phyloP scores from a whole-genome alignment of 345 rosid species.

The Trapa incisa region DNA sequence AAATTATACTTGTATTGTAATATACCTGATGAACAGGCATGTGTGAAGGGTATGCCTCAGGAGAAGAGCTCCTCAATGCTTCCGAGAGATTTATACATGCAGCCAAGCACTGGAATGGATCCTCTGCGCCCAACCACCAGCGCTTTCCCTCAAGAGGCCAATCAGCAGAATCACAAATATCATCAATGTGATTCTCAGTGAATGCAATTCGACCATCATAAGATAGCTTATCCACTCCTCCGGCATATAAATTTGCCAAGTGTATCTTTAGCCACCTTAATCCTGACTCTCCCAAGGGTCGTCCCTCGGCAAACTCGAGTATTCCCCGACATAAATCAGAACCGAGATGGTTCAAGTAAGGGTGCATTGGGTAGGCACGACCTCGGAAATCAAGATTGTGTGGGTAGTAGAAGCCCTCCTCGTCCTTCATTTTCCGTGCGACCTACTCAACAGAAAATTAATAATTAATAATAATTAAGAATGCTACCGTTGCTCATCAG shows the following conservation, averaged over 20 bases:
- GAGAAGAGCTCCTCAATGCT: slow-evolving; percentile 78
- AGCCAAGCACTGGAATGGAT: slow-evolving; percentile 96
- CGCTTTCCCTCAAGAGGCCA: slow-evolving; percentile 81
- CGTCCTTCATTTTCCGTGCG: slow-evolving; percentile 86
- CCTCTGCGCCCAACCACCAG: slow-evolving; percentile 98
- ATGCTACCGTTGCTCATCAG: background rate
- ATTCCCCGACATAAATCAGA: slow-evolving; percentile 95
- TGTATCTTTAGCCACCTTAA: slow-evolving; percentile 92
- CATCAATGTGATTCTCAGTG: slow-evolving; percentile 73
- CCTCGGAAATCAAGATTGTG: slow-evolving; percentile 98
- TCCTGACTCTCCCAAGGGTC: slow-evolving; percentile 78
- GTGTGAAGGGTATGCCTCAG: slow-evolving; percentile 60
- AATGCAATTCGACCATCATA: slow-evolving; percentile 70
- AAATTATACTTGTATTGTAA: background rate
- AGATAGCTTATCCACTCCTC: slow-evolving; percentile 90
- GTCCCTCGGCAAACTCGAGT: slow-evolving; percentile 91
- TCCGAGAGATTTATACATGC: slow-evolving; percentile 74
- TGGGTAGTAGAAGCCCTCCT: slow-evolving; percentile 89
- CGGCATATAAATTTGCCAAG: slow-evolving; percentile 83
- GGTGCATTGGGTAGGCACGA: slow-evolving; percentile 98
- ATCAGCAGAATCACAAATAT: slow-evolving; percentile 89
- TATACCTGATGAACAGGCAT: slow-evolving; percentile 90
- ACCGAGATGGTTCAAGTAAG: slow-evolving; percentile 94
- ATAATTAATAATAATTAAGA: background rate
- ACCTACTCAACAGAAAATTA: slow-evolving; percentile 42